These are phyloP conservation scores for Trametes villosa DNA, from an alignment of 768 basidiomycete genomes.

Conservation along the genomic window DNA sequence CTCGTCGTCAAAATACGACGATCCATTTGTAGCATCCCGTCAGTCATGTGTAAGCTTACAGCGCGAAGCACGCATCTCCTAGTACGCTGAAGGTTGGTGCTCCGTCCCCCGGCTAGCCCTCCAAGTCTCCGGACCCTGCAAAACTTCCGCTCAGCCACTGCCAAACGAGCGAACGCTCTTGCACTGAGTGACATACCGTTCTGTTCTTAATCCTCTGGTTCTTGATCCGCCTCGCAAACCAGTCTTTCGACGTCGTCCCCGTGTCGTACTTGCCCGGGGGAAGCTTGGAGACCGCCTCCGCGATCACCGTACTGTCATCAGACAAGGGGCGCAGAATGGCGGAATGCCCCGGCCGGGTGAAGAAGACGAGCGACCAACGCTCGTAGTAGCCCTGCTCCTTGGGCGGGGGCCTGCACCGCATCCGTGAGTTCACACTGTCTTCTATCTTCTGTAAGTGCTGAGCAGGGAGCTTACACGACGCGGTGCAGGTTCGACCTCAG, in stretches of 20 bases:
- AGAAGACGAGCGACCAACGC: constrained; percentile 73
- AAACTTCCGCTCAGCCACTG: too few relatives aligned
- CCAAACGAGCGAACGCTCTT: too few relatives aligned
- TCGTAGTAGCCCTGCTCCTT: constrained; percentile 54
- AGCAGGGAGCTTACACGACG: constrained; percentile 51
- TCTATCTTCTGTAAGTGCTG: too few relatives aligned
- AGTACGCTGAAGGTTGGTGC: too few relatives aligned
- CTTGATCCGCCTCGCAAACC: constrained; percentile 47
- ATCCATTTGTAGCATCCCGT: too few relatives aligned
- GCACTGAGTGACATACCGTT: constrained; percentile 40
- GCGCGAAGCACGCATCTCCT: too few relatives aligned
- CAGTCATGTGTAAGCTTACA: too few relatives aligned
- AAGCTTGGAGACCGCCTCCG: constrained; percentile 41
- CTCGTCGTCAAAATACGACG: too few relatives aligned
- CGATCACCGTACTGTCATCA: constrained; percentile 55
- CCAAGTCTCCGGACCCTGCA: too few relatives aligned
- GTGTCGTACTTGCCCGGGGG: constrained; percentile 42
- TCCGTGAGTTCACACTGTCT: background rate
- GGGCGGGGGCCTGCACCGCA: constrained; percentile 50
- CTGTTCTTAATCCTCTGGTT: constrained; percentile 49
- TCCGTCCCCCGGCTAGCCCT: too few relatives aligned
- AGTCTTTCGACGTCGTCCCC: constrained; percentile 43
- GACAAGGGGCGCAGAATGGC: constrained; percentile 54
- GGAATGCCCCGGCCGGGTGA: constrained; percentile 63
- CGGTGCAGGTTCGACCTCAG: constrained; percentile 67